phyloP scores from a whole-genome alignment of 73 alveolate genomes.

The Diophrys appendiculata region DNA sequence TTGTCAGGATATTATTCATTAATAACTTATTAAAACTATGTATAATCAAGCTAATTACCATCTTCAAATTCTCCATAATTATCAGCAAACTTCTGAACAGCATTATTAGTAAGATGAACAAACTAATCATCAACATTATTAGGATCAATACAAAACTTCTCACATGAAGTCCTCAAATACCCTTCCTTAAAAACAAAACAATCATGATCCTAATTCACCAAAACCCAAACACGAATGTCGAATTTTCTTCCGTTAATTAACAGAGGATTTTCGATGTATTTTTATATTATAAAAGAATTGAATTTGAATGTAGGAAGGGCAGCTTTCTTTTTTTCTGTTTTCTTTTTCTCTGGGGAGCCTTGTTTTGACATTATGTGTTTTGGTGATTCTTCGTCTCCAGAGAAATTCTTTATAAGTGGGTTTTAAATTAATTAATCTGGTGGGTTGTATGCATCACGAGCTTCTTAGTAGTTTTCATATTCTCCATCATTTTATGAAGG shows the following conservation, averaged over 20 bases:
- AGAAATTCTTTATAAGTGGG: neutral
- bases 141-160: conserved; percentile 62
- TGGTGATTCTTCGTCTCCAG: neutral
- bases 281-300: conserved; percentile 76
- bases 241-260: conserved; percentile 89
- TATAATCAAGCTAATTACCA: conserved; percentile 81
- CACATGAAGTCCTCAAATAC: conserved; percentile 84
- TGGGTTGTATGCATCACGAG: neutral
- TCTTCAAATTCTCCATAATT: conserved; percentile 91
- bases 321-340: neutral
- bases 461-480: neutral
- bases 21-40: conserved; percentile 47
- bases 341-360: neutral
- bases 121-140: conserved; percentile 71
- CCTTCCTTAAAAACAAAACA: conserved; percentile 90
- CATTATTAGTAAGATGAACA: conserved; percentile 95
- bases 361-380: neutral
- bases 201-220: conserved; percentile 77
- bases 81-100: conserved; percentile 82
- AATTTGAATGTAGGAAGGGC: neutral
- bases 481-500: neutral
- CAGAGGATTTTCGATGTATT: conserved; percentile 94
- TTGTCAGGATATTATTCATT: conserved; percentile 38
- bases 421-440: neutral
- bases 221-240: conserved; percentile 96